Base-by-base conservation (phyloP, 352 stramenopile genomes). In the Globisporangium spinosum region DNA sequence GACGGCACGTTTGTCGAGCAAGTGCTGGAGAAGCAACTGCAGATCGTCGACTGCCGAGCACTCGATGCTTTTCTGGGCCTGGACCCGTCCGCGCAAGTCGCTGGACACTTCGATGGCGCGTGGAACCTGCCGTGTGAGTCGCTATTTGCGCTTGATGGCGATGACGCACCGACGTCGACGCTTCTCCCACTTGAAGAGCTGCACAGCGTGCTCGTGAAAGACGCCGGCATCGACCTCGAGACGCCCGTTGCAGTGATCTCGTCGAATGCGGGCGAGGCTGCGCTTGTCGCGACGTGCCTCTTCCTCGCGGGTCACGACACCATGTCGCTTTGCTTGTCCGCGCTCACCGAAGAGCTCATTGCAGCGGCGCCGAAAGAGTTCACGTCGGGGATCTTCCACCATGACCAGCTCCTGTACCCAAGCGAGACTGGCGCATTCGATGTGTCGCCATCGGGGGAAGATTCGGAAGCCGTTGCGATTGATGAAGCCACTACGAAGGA, bases 11-110 rank as follows among this genome's bases (percentile, higher is more conserved):
- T 89, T 32, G 60, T 76, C 3, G 61, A 73, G n/a, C 45, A 73
- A 15, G 64, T 80, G 58, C 47, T 77, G n/a, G 61, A 77, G 23
- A 64, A 75, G 29, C 60, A 77, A 32, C 61, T 73, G 20, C 79
- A 89, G 60, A 66, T 90, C 22, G 45, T 90, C 34, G 83, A 91
- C 53, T 88, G 79, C 29, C 77, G 83, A 62, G 27, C 74, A n/a
- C 25, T 76, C 25, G 68, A 74, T 12, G 75, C 79, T 25, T 91
- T 86, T 54, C 55, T 89, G n/a, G 82, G 83, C 6, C 45, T 90
- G 23, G 72, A 62, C 25, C 70, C 62, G 3, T 68, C 69, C 0
- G 61, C 75, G 5, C 62, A 85, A 40, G 78, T 87, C n/a, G 76
- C 75, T 17, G 83, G 83, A n/a, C 83, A 91, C 62, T 67, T 91